Evolutionary conservation across 225 moss, liverwort and hornwort species (phyloP).

Genomic region (Polytrichum formosum): DNA sequence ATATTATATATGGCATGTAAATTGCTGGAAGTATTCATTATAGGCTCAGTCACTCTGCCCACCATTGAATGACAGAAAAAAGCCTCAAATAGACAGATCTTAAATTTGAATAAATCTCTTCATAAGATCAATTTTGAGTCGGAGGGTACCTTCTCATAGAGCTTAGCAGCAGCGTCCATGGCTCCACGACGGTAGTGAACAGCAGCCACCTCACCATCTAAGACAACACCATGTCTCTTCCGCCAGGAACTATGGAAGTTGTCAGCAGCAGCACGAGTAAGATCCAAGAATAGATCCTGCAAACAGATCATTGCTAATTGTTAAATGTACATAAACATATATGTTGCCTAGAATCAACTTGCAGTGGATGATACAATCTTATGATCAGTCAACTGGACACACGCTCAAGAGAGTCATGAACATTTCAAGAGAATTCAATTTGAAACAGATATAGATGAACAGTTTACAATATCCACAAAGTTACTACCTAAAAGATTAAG

Average conservation of each 20-base stretch:
- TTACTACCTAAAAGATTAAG: too few species aligned
- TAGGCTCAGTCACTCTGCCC: too few species aligned
- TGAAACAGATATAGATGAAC: too few species aligned
- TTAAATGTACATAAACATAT: neutral
- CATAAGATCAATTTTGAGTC: neutral
- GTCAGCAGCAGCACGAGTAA: constrained; percentile 60
- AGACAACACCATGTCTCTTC: constrained; percentile 58
- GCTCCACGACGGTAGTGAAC: constrained; percentile 45
- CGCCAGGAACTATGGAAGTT: constrained; percentile 71
- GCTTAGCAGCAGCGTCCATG: constrained; percentile 18
- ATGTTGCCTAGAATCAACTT: neutral
- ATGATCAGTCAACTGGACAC: neutral
- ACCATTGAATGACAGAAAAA: too few species aligned
- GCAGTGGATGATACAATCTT: neutral
- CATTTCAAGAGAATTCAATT: too few species aligned
- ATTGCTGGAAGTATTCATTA: too few species aligned
- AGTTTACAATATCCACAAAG: too few species aligned
- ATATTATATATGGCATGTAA: too few species aligned
- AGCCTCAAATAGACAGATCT: too few species aligned
- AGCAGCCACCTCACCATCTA: constrained; percentile 66
- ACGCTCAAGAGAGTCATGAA: too few species aligned
- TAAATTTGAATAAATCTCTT: too few species aligned
- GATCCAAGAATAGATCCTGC: constrained; percentile 59
- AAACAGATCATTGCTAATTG: neutral
- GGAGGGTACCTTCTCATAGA: constrained; percentile 11